Evolutionary conservation across 306 rosid species (phyloP).

Genomic region (Sphenostylis stenocarpa): DNA sequence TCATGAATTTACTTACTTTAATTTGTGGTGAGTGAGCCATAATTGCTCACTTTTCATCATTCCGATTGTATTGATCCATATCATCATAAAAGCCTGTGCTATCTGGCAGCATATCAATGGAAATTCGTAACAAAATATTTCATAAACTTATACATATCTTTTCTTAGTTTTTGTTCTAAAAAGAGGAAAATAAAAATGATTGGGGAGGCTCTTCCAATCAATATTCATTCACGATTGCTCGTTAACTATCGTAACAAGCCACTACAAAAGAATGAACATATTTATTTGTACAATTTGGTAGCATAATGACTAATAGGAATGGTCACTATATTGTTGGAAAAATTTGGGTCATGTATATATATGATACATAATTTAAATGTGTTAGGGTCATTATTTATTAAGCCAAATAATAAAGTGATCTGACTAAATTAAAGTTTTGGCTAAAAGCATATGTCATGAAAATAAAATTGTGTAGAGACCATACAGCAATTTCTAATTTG

Average conservation of each 20-base stretch:
- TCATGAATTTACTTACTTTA: not conserved
- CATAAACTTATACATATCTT: too few relatives aligned
- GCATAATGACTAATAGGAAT: constrained; percentile 12
- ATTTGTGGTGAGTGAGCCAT: not conserved
- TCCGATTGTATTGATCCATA: not conserved
- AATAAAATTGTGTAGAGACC: too few relatives aligned
- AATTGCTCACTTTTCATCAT: constrained; percentile 2
- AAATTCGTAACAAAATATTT: not conserved
- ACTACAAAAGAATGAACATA: not conserved
- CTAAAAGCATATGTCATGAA: too few relatives aligned
- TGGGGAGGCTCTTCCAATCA: not conserved
- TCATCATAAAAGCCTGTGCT: constrained; percentile 7
- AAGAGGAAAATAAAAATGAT: not conserved
- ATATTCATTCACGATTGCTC: not conserved
- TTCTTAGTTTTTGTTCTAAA: not conserved
- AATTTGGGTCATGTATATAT: too few relatives aligned
- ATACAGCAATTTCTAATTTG: too few relatives aligned
- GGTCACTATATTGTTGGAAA: too few relatives aligned
- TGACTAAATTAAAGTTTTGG: too few relatives aligned
- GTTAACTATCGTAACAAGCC: not conserved
- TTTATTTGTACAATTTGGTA: not conserved
- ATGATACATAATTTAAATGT: too few relatives aligned
- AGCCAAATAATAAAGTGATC: too few relatives aligned
- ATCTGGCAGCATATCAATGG: not conserved
- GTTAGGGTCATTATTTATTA: too few relatives aligned